phyloP scores from a whole-genome alignment of 2,329 filamentous ascomycete species.

The Cladophialophora psammophila region DNA sequence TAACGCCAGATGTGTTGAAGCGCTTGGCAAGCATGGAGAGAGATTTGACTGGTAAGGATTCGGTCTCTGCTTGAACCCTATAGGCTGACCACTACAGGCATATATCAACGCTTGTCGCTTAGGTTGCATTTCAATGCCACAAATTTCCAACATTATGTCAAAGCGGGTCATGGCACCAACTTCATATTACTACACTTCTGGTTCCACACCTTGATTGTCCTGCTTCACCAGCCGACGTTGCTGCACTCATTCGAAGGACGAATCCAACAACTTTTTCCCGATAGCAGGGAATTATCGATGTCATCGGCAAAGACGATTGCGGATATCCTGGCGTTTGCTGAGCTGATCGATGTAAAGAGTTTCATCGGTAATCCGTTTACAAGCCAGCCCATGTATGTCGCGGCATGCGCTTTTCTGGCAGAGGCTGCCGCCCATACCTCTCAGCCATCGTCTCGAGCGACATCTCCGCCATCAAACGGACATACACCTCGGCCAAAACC shows the following conservation, averaged over 20 bases:
- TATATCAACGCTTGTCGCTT: constrained; percentile 76
- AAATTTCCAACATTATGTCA: constrained; percentile 86
- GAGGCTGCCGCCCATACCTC: constrained; percentile 77
- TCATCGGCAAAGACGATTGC: constrained; percentile 91
- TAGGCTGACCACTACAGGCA: constrained; percentile 47
- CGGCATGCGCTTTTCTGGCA: constrained; percentile 85
- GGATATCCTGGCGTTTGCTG: constrained; percentile 85
- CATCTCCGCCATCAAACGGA: constrained; percentile 55
- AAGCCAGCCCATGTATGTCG: constrained; percentile 89
- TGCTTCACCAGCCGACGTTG: constrained; percentile 66
- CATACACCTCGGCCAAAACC: constrained; percentile 12
- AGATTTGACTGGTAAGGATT: constrained; percentile 69
- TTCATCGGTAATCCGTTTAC: constrained; percentile 89
- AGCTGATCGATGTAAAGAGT: constrained; percentile 83
- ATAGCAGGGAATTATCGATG: constrained; percentile 83
- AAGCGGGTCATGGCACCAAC: constrained; percentile 80
- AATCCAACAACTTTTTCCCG: constrained; percentile 76
- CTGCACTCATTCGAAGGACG: constrained; percentile 76
- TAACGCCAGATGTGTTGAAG: constrained; percentile 76
- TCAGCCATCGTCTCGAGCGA: constrained; percentile 67
- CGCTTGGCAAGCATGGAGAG: constrained; percentile 79
- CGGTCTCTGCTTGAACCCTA: constrained; percentile 39
- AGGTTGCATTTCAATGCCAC: constrained; percentile 81
- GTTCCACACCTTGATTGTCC: constrained; percentile 41
- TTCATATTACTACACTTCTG: constrained; percentile 82